Conservation (phyloP, 2,329 filamentous ascomycete genomes). For the Geosmithia flava region DNA sequence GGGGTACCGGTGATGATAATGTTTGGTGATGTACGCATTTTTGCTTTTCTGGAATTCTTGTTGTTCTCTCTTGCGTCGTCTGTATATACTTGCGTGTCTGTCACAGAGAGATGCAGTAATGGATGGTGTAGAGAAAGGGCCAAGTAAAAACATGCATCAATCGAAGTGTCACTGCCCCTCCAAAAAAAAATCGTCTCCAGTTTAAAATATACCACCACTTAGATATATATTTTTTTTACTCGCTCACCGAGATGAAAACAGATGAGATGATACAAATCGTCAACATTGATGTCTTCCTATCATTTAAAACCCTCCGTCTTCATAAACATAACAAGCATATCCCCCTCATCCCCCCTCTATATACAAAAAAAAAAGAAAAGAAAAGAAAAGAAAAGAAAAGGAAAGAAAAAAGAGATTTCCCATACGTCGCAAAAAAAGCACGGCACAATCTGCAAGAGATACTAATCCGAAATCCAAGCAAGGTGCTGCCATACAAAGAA, state of each 20-base stretch:
- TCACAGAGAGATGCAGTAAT: neutral
- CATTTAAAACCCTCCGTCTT: neutral
- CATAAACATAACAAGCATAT: neutral
- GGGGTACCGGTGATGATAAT: conserved; percentile 94
- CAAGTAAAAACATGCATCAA: neutral
- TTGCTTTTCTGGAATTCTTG: neutral
- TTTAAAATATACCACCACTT: neutral
- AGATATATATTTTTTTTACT: neutral
- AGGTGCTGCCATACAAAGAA: neutral
- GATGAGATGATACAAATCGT: neutral
- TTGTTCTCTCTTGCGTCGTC: neutral
- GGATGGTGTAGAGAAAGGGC: neutral
- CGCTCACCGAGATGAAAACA: neutral
- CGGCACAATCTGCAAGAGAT: neutral
- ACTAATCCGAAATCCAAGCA: neutral
- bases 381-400: neutral
- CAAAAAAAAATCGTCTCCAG: conserved; percentile 1
- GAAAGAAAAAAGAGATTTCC: no score
- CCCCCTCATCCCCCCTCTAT: neutral
- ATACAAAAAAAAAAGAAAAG: neutral
- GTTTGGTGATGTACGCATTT: conserved; percentile 54
- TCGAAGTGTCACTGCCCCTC: neutral
- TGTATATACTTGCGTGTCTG: neutral
- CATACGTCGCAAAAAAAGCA: neutral
- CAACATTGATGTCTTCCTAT: neutral